Base-by-base conservation (phyloP, 257 asterid species). In the Capsicum baccatum region DNA sequence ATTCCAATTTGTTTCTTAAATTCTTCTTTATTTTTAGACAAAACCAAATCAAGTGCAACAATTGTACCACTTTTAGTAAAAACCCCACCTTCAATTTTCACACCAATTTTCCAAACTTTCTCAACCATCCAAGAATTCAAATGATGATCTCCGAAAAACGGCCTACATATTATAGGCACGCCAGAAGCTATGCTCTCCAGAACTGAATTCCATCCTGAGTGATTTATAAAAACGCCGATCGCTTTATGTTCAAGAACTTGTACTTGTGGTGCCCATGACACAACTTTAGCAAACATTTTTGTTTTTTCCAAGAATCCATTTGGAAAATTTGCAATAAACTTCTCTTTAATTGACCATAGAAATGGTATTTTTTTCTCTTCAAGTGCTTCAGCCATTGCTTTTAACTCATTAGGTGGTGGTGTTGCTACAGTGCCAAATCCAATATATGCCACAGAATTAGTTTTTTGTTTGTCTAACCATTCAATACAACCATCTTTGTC, bases 91-190 rank as follows among this genome's bases (percentile, higher is more conserved):
- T 83, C 91, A 80, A 93, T 70, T 21, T 88, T 90, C 39, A 91
- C 90, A 5, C 94, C 97, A 44, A 92, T 89, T 85, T 64, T 33
- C 92, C 94, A 92, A n/a, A 89, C 89, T 11, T 86, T 88, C 68
- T 87, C 91, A 69, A 90, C 89, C 83, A 90, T 85, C 91, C 92
- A 88, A 83, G 87, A 56, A 85, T 91, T 93, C 17, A 89, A 37
- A 81, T 85, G 88, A 3, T 93, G 94, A 88, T 93, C 97, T 2
- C 93, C 97, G 0, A 91, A 91, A 64, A 92, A 89, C 0, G 95
- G 94, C 83, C 92, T 89, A 33, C 91, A 85, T n/a, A 93, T 88
- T 68, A 91, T 86, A 4, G 97, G 95, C 78, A 92, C 95, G 1
- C 94, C 92, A 4, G 90, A 88, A 2, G 76, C 57, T 5, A 92